Evolutionary conservation across 2,329 filamentous ascomycete species (phyloP).

Genomic region (Hymenoscyphus scutula): DNA sequence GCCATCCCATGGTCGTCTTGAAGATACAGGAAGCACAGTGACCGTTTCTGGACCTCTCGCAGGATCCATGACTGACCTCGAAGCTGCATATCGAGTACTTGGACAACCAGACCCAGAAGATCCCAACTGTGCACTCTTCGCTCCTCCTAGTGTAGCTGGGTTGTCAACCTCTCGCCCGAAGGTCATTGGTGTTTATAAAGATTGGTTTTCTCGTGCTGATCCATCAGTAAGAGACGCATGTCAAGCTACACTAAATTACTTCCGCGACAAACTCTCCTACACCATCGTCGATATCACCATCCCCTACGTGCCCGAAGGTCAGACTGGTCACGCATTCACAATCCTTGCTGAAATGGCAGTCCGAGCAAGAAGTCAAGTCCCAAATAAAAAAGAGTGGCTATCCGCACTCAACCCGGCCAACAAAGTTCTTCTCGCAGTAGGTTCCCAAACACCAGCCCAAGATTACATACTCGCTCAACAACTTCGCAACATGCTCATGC

Average conservation of each 20-base stretch:
- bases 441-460: conserved; percentile 58
- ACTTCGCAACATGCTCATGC: conserved; percentile 74
- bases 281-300: conserved; percentile 58
- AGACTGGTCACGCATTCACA: conserved; percentile 72
- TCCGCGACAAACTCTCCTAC: conserved; percentile 51
- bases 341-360: conserved; percentile 71
- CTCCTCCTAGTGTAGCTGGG: conserved; percentile 50
- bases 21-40: conserved; percentile 52
- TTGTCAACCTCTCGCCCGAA: conserved; percentile 42
- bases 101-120: conserved; percentile 65
- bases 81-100: conserved; percentile 79
- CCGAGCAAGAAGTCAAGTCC: conserved; percentile 36
- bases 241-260: conserved; percentile 58
- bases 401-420: conserved; percentile 63
- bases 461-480: conserved; percentile 74
- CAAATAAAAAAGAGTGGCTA: conserved; percentile 46
- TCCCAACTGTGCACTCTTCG: conserved; percentile 60
- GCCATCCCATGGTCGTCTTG: conserved; percentile 69
- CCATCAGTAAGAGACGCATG: conserved; percentile 61
- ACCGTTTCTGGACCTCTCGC: conserved; percentile 74
- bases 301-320: conserved; percentile 66
- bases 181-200: conserved; percentile 66
- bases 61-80: conserved; percentile 72
- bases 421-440: conserved; percentile 66
- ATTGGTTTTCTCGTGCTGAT: conserved; percentile 70